A percentile compares a stretch with the other conserved stretches of the same genome.
Conservation (phyloP, 495 filamentous ascomycete species). For the Rusavskia elegans region DNA sequence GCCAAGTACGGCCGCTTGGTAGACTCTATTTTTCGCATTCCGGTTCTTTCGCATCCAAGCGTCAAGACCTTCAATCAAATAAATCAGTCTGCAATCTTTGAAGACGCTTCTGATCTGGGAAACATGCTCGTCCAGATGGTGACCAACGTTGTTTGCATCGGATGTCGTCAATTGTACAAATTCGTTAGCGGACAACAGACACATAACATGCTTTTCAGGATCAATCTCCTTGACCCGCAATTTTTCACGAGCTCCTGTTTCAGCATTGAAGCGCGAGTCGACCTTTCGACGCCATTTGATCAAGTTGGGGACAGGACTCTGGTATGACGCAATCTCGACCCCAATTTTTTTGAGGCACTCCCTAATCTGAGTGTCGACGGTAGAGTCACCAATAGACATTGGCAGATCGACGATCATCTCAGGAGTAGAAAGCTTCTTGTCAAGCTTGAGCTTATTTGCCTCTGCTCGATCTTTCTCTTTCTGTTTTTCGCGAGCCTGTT, state of each 20-base stretch:
- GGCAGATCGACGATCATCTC: conserved; percentile 82
- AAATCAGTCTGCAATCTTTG: conserved; percentile 40
- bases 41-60: conserved; percentile 55
- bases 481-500: conserved; percentile 49
- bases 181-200: conserved; percentile 47
- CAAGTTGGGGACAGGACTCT: conserved; percentile 37
- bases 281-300: conserved; percentile 66
- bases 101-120: conserved; percentile 37
- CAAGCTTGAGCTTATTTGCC: conserved; percentile 58
- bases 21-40: conserved; percentile 49
- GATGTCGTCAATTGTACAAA: conserved; percentile 22
- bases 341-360: conserved; percentile 41
- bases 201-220: conserved; percentile 51
- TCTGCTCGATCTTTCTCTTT: conserved; percentile 51
- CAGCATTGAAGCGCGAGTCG: conserved; percentile 42
- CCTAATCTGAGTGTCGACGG: conserved; percentile 31
- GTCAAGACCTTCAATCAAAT: conserved; percentile 59
- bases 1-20: conserved; percentile 45
- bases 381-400: conserved; percentile 30
- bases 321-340: conserved; percentile 32
- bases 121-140: conserved; percentile 45
- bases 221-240: conserved; percentile 34
- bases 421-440: conserved; percentile 57
- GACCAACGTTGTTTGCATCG: conserved; percentile 15
- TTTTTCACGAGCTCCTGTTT: conserved; percentile 50